Evolutionary conservation across 352 stramenopile genomes (phyloP).

Genomic region (Phytopythium chamaehyphon): DNA sequence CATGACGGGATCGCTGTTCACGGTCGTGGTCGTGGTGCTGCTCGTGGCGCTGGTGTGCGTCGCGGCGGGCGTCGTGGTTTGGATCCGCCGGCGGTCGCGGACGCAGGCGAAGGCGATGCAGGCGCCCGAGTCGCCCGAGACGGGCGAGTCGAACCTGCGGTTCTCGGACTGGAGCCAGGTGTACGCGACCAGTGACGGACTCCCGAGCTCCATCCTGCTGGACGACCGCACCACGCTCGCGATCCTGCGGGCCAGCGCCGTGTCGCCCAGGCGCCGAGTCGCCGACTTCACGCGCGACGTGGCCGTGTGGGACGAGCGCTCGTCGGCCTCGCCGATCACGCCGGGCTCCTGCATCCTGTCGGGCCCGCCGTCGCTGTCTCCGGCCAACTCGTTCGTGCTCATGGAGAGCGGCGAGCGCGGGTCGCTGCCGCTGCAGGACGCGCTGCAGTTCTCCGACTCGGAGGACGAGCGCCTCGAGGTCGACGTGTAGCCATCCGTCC

Average conservation of each 20-base stretch:
- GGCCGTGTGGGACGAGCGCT: slow-evolving; percentile 40
- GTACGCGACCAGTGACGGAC: slow-evolving; percentile 33
- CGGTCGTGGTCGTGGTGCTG: slow-evolving; percentile 1
- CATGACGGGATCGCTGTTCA: background rate
- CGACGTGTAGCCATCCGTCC: slow-evolving; percentile 12
- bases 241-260: slow-evolving; percentile 41
- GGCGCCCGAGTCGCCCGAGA: slow-evolving; percentile 6
- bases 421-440: slow-evolving; percentile 11
- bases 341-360: slow-evolving; percentile 36
- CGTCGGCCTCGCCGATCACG: slow-evolving; percentile 47
- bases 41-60: background rate
- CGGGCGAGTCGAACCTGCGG: slow-evolving; percentile 21
- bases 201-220: slow-evolving; percentile 25
- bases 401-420: slow-evolving; percentile 20
- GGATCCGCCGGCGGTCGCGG: slow-evolving; percentile 2
- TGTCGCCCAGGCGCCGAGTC: slow-evolving; percentile 22
- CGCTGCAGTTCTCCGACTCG: slow-evolving; percentile 15
- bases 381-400: slow-evolving; percentile 37
- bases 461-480: slow-evolving; percentile 27
- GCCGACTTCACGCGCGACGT: slow-evolving; percentile 47
- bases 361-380: slow-evolving; percentile 23
- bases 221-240: slow-evolving; percentile 44
- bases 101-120: background rate
- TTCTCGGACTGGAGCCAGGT: slow-evolving; percentile 45
- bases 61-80: background rate